These are phyloP conservation scores for Pseudogymnoascus sp. DNA, from an alignment of 2,329 filamentous ascomycete genomes.

Conservation along the genomic window DNA sequence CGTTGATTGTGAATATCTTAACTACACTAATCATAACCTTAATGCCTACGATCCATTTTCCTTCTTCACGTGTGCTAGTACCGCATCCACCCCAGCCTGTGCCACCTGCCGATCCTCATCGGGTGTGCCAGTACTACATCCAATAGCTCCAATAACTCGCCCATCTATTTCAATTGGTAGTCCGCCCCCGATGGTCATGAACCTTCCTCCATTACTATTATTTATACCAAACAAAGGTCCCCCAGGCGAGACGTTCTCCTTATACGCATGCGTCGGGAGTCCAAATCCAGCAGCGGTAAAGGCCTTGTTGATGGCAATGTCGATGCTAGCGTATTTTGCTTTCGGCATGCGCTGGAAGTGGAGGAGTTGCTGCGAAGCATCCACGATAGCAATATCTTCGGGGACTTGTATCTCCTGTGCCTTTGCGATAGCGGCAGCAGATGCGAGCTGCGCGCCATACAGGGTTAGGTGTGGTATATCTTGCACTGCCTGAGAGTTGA, in stretches of 20 bases:
- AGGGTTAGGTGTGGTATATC: conserved; percentile 18
- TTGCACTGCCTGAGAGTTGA: conserved; percentile 1
- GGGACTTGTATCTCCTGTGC: conserved; percentile 20
- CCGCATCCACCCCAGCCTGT: conserved; percentile 41
- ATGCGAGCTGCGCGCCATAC: conserved; percentile 21
- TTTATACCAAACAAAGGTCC: conserved; percentile 44
- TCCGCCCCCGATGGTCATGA: conserved; percentile 46
- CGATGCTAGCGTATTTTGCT: conserved; percentile 21
- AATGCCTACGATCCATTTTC: not conserved
- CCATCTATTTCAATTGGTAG: conserved; percentile 41
- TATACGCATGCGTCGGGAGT: conserved; percentile 43
- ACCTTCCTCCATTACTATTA: conserved; percentile 44
- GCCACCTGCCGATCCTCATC: conserved; percentile 46
- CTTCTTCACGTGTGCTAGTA: conserved; percentile 20
- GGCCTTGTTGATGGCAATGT: conserved; percentile 34
- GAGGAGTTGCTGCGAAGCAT: conserved; percentile 22
- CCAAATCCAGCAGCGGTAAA: conserved; percentile 49
- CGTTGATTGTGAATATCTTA: not conserved
- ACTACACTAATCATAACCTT: not conserved
- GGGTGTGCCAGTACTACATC: conserved; percentile 46
- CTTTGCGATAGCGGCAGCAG: conserved; percentile 20
- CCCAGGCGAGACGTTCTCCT: conserved; percentile 45
- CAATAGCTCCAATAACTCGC: conserved; percentile 44
- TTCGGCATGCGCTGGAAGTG: conserved; percentile 22
- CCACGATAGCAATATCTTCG: conserved; percentile 26